These are phyloP conservation scores for Vitis riparia DNA, from an alignment of 164 flowering plant species.

Conservation along the genomic window DNA sequence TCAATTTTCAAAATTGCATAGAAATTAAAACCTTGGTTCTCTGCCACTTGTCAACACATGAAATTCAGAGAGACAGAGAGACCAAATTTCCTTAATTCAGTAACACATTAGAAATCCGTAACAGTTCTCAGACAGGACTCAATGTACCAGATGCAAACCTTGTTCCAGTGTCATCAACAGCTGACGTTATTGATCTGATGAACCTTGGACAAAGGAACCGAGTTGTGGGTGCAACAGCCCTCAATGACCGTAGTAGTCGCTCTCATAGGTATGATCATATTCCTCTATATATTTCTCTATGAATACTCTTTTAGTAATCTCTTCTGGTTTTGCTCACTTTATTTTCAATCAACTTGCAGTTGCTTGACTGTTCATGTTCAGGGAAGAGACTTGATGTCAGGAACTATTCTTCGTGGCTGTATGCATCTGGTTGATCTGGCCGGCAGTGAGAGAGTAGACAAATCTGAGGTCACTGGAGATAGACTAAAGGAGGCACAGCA, in stretches of 20 bases:
- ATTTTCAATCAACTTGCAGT: constrained; percentile 35
- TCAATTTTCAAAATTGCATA: not conserved
- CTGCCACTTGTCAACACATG: no score
- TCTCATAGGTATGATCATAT: constrained; percentile 83
- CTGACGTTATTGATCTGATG: constrained; percentile 90
- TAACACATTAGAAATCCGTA: constrained; percentile 90
- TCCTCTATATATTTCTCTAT: not conserved
- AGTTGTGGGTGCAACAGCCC: constrained; percentile 93
- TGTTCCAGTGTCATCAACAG: constrained; percentile 84
- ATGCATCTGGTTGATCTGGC: constrained; percentile 94
- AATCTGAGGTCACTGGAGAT: constrained; percentile 89
- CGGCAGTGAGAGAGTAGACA: constrained; percentile 89
- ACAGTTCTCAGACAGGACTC: constrained; percentile 84
- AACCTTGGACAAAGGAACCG: constrained; percentile 91
- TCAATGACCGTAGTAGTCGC: constrained; percentile 98
- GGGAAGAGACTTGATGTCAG: constrained; percentile 78
- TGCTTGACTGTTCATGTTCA: constrained; percentile 90
- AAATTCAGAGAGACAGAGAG: not conserved
- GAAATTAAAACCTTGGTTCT: not conserved
- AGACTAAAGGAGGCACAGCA: constrained; percentile 93
- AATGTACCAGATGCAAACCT: constrained; percentile 95
- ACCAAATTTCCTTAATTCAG: constrained; percentile 47
- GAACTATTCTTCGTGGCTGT: constrained; percentile 66
- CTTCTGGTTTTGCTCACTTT: constrained; percentile 4
- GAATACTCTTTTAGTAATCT: not conserved